Percentiles rank a stretch among this genome's conserved stretches.
Conservation (phyloP, 352 stramenopile species). For the Globisporangium viniferum region DNA sequence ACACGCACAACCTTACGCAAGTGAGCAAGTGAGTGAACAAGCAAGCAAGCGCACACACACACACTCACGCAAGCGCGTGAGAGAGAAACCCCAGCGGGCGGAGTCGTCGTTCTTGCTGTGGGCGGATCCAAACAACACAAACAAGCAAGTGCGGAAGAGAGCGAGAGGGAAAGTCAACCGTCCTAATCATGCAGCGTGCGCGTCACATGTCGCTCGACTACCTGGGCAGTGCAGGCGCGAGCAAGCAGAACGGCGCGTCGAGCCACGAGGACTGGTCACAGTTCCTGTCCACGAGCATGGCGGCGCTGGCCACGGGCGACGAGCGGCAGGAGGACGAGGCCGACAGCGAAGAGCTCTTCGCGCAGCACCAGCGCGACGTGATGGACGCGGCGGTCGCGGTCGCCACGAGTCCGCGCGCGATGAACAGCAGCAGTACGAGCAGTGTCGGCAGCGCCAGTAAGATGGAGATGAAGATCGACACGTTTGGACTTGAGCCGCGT, state of each 20-base stretch:
- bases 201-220: conserved; percentile 65
- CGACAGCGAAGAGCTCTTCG: conserved; percentile 17
- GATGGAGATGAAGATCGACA: conserved; percentile 13
- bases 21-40: not conserved
- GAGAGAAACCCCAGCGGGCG: conserved; percentile 22
- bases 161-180: not conserved
- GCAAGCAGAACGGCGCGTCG: conserved; percentile 21
- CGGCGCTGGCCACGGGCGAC: conserved; percentile 42
- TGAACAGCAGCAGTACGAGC: not conserved
- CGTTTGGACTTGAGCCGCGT: conserved; percentile 14
- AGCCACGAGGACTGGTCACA: conserved; percentile 56
- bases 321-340: conserved; percentile 14
- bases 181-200: conserved; percentile 41
- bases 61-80: not conserved
- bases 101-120: conserved; percentile 21
- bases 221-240: conserved; percentile 20
- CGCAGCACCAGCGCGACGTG: conserved; percentile 19
- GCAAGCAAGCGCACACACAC: not conserved
- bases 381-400: conserved; percentile 20
- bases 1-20: not conserved
- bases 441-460: not conserved
- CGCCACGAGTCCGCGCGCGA: conserved; percentile 13
- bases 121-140: conserved; percentile 14
- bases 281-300: conserved; percentile 66
- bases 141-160: not conserved